Base-by-base conservation (phyloP, 441 rosid species). In the Melastoma candidum region DNA sequence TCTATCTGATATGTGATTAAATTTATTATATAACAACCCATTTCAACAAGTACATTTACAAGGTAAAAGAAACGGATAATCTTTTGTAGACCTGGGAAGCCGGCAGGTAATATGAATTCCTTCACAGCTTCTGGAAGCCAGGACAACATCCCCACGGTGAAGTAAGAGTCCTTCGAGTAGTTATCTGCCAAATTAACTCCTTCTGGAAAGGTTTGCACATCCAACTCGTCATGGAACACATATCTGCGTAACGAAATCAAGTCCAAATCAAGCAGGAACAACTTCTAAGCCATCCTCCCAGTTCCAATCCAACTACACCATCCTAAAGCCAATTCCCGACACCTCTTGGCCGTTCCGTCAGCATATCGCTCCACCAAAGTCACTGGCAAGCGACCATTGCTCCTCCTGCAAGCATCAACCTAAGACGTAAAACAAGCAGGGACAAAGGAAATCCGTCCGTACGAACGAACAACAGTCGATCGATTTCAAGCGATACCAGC, bases 311-410 rank as follows among this genome's bases (percentile, higher is more conserved):
- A 41, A 11, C n/a, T 3, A 41, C 32, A n/a, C 2, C 26, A 9
- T 3, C 0, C 2, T 0, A 12, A 39, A 11, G 43, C 10, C 56
- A 52, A 12, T 29, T 52, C 45, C 1, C 10, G 8, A 32, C 46
- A 85, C 95, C 98, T 85, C 76, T 77, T 87, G 26, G 81, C 62
- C 51, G 82, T 72, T 64, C 98, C 97, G 67, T 78, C 82, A 63
- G 74, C 76, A 56, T 84, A 88, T 72, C 97, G 74, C 76, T 92
- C 95, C 62, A 92, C 83, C 72, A 92, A 71, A 63, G 82, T 63
- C 66, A 68, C 63, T 7, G 47, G 63, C 25, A 50, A 12, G 36
- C 45, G 41, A 7, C 54, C 67, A 51, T 74, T 48, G 60, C 22
- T 17, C 22, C 48, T 65, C 49, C 83, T 74, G 66, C 5, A 7